Evolutionary conservation across 495 filamentous ascomycete species (phyloP).

Genomic region (Talaromyces nanjingensis): DNA sequence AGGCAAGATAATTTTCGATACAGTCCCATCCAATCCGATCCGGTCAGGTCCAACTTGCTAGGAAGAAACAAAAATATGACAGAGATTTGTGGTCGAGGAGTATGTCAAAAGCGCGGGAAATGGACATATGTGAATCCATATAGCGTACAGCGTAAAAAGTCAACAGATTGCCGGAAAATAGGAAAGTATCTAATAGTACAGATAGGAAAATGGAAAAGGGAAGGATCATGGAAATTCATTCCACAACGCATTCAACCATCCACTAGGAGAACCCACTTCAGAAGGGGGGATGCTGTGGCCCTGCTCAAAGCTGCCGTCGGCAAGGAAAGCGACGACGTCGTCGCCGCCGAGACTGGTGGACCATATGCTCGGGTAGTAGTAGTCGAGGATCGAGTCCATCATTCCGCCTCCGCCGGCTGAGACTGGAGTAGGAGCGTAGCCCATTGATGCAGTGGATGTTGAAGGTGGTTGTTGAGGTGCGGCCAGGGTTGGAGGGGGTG

Average conservation of each 20-base stretch:
- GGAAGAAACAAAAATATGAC: not conserved
- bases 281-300: constrained; percentile 23
- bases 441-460: not conserved
- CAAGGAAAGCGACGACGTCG: constrained; percentile 40
- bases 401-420: not conserved
- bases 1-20: not conserved
- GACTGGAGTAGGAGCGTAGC: constrained; percentile 15
- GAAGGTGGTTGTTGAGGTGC: constrained; percentile 11
- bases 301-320: constrained; percentile 37
- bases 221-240: constrained; percentile 18
- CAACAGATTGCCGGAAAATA: not conserved
- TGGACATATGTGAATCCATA: not conserved
- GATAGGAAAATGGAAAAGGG: not conserved
- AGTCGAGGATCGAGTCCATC: not conserved
- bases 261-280: constrained; percentile 28
- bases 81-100: not conserved
- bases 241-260: constrained; percentile 40
- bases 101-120: not conserved
- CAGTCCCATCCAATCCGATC: not conserved
- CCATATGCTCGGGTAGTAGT: constrained; percentile 22
- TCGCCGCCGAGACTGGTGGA: constrained; percentile 38
- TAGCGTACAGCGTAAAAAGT: not conserved
- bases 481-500: not conserved
- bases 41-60: not conserved
- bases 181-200: constrained; percentile 3